Evolutionary conservation across 352 stramenopile genomes (phyloP).

Genomic region (Globisporangium takayamanum): DNA sequence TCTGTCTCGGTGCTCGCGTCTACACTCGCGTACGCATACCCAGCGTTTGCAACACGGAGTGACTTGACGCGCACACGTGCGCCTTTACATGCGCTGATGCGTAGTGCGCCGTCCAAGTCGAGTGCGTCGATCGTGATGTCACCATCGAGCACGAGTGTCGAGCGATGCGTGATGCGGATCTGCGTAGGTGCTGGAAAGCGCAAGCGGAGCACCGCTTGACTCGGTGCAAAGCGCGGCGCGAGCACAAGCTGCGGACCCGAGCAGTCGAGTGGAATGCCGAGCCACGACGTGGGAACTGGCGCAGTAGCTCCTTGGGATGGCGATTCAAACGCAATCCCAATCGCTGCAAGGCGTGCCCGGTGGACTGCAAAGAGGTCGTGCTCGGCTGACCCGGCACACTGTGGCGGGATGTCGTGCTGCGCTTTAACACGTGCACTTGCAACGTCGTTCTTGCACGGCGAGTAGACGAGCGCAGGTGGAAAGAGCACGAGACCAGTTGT

Average conservation of each 20-base stretch:
- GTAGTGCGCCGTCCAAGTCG: slow-evolving; percentile 41
- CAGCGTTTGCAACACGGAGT: slow-evolving; percentile 39
- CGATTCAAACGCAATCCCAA: slow-evolving; percentile 18
- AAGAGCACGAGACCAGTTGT: slow-evolving; percentile 47
- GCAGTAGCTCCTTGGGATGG: background rate
- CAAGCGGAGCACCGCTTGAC: slow-evolving; percentile 19
- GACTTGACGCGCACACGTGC: slow-evolving; percentile 36
- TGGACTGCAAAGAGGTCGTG: slow-evolving; percentile 58
- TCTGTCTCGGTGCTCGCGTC: slow-evolving; percentile 12
- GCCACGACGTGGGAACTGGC: slow-evolving; percentile 24
- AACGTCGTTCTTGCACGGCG: slow-evolving; percentile 68
- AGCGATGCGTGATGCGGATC: slow-evolving; percentile 36
- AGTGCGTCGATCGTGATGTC: slow-evolving; percentile 38
- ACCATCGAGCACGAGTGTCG: slow-evolving; percentile 49
- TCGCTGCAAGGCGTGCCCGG: slow-evolving; percentile 24
- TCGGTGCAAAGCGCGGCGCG: slow-evolving; percentile 28
- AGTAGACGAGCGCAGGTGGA: slow-evolving; percentile 55
- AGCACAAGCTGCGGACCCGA: slow-evolving; percentile 43
- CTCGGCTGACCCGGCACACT: slow-evolving; percentile 57
- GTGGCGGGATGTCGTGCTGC: slow-evolving; percentile 43
- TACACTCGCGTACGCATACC: slow-evolving; percentile 33
- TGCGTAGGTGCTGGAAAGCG: slow-evolving; percentile 26
- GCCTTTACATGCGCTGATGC: slow-evolving; percentile 33
- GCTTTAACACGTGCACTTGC: slow-evolving; percentile 44
- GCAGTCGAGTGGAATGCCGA: slow-evolving; percentile 42